These are phyloP conservation scores for Curvularia verruculosa DNA, from an alignment of 2,329 filamentous ascomycete genomes.

Conservation along the genomic window DNA sequence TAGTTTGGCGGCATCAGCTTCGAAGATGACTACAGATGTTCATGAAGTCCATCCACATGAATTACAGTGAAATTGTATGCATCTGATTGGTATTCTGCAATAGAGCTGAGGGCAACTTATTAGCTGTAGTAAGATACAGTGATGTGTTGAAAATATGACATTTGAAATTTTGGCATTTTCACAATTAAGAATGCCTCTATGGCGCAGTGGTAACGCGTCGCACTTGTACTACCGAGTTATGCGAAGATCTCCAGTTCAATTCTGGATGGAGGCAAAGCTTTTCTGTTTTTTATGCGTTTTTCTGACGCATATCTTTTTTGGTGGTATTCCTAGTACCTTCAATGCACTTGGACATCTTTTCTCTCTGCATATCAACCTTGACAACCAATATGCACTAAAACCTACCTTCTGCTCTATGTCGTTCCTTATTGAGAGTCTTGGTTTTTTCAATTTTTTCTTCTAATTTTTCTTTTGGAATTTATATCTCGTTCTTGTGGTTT, in stretches of 20 bases:
- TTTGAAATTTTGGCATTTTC: background rate
- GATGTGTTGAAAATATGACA: background rate
- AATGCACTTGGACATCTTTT: background rate
- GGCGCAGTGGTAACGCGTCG: slow-evolving; percentile 24
- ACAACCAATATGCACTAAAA: background rate
- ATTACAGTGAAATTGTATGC: no score
- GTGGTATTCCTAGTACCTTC: background rate
- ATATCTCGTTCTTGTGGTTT: background rate
- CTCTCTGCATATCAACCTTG: background rate
- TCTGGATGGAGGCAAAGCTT: slow-evolving; percentile 11
- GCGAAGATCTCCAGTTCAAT: slow-evolving; percentile 22
- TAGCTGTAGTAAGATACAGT: no score
- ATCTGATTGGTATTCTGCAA: no score
- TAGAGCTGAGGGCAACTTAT: no score
- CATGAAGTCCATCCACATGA: no score
- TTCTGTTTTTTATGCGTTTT: background rate
- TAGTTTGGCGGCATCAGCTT: no score
- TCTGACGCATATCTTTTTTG: background rate
- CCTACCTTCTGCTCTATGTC: background rate
- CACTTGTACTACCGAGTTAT: slow-evolving; percentile 19
- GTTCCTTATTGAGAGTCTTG: background rate
- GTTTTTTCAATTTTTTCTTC: no score
- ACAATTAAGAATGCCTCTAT: background rate
- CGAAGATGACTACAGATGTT: no score
- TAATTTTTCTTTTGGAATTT: background rate